Evolutionary conservation across 768 basidiomycete genomes (phyloP), one percentile per base, ranked within the genome.

Genomic region (Rhizopogon vinicolor): DNA sequence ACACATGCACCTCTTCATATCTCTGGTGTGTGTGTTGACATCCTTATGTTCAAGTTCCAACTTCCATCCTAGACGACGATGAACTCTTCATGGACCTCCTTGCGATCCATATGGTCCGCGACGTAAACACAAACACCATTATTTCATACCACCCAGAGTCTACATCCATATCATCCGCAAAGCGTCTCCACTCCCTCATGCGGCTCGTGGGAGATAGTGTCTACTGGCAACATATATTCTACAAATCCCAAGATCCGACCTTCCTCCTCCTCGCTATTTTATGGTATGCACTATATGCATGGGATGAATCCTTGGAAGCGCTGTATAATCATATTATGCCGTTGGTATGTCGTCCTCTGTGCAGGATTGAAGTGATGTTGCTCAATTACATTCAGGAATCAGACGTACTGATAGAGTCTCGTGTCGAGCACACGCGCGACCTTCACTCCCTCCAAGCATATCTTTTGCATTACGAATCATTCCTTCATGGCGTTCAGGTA

Each of bases 251-350:
- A 5, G 83, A 84, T 54, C 80, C 83, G 6, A 85, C 82, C 0
- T 82, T 83, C 53, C 60, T 84, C 7, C 69, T 84, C 42, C 59
- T 85, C 7, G 73, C 77, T 42, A 70, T 78, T 31, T 64, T 85
- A 44, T 85, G 84, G 84, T 82, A 83, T 60, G 77, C 80, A 1
- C 64, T 84, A 19, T 85, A 85, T 59, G 73, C 81, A 1, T 85
- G 84, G 82, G 84, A 85, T 54, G 82, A 85, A 61, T 69, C 80
- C 4, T 71, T 84, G 28, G 82, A 84, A 62, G 60, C 64, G 5
- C 62, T 85, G 31, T 82, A 80, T 58, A 56, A 63, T 7, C 79
- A 85, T 57, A 75, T 84, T 28, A 77, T 75, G 55, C 65, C 58
- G 33, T 62, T 85, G 74, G 82, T 83, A 62, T 41, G 79, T 66